Evolutionary conservation across 148 eudicot species (phyloP).

Genomic region (Rhododendron molle): DNA sequence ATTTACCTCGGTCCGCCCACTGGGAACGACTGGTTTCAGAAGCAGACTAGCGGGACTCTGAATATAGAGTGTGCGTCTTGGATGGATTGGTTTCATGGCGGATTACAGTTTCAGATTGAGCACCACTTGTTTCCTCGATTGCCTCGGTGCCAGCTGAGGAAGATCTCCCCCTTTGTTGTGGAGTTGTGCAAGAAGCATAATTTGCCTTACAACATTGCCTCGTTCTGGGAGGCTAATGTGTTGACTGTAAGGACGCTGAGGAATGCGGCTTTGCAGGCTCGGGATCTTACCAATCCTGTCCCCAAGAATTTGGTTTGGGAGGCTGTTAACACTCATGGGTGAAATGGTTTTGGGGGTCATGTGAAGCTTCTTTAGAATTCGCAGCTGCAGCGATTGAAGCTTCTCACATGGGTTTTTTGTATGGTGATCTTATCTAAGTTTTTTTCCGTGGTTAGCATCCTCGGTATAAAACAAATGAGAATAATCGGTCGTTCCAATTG

Average conservation of each 20-base stretch:
- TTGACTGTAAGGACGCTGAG: slow-evolving; percentile 34
- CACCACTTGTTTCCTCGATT: slow-evolving; percentile 56
- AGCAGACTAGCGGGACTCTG: slow-evolving; percentile 41
- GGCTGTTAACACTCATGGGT: slow-evolving; percentile 52
- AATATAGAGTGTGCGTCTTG: slow-evolving; percentile 36
- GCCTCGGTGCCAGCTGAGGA: slow-evolving; percentile 47
- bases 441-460: background rate
- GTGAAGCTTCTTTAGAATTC: slow-evolving; percentile 1
- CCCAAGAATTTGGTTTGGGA: slow-evolving; percentile 56
- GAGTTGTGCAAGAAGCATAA: slow-evolving; percentile 50
- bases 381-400: background rate
- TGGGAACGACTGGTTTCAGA: slow-evolving; percentile 49
- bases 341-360: background rate
- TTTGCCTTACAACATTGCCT: slow-evolving; percentile 31
- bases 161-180: slow-evolving; percentile 43
- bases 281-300: slow-evolving; percentile 33
- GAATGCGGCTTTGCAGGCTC: slow-evolving; percentile 39
- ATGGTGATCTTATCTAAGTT: background rate
- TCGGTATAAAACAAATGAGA: background rate
- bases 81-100: slow-evolving; percentile 73
- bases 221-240: slow-evolving; percentile 48
- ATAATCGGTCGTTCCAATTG: background rate
- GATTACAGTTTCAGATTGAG: slow-evolving; percentile 52
- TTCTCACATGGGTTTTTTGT: background rate
- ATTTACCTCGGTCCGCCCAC: slow-evolving; percentile 40